These are phyloP conservation scores for Xylariaceae sp. DNA, from an alignment of 2,329 filamentous ascomycete species.

Conservation along the genomic window DNA sequence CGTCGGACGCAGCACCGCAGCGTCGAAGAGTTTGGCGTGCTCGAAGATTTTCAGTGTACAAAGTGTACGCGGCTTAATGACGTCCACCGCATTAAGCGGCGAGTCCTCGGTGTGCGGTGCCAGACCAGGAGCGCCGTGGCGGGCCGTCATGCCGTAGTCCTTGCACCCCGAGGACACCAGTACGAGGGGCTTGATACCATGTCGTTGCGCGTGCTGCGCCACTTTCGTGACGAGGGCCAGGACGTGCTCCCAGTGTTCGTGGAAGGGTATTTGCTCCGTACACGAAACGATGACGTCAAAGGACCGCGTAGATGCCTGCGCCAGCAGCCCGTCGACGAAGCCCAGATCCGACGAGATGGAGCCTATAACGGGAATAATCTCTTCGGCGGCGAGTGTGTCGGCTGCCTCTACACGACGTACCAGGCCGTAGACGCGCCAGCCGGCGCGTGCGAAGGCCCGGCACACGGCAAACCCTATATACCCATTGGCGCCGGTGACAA, in stretches of 20 bases:
- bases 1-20: constrained; percentile 53
- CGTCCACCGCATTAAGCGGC: constrained; percentile 42
- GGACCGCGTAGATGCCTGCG: constrained; percentile 32
- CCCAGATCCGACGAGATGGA: constrained; percentile 42
- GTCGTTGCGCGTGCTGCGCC: constrained; percentile 41
- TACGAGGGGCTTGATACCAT: constrained; percentile 49
- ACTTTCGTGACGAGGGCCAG: constrained; percentile 45
- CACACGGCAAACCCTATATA: constrained; percentile 55
- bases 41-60: constrained; percentile 47
- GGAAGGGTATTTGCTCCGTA: constrained; percentile 50
- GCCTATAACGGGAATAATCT: constrained; percentile 51
- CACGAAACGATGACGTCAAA: constrained; percentile 53
- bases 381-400: constrained; percentile 41
- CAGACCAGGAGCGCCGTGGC: constrained; percentile 45
- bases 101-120: constrained; percentile 52
- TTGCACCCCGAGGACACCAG: constrained; percentile 58
- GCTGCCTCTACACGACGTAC: constrained; percentile 46
- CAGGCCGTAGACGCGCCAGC: constrained; percentile 54
- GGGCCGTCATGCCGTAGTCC: constrained; percentile 51
- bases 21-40: constrained; percentile 49
- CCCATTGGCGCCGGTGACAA: constrained; percentile 57
- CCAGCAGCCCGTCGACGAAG: constrained; percentile 34
- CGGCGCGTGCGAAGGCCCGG: constrained; percentile 53
- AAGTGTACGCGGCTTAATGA: constrained; percentile 43
- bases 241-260: constrained; percentile 47